Percentiles rank a stretch among this genome's conserved stretches.
phyloP scores from a whole-genome alignment of 2,329 filamentous ascomycete species.

The Cordyceps militaris region DNA sequence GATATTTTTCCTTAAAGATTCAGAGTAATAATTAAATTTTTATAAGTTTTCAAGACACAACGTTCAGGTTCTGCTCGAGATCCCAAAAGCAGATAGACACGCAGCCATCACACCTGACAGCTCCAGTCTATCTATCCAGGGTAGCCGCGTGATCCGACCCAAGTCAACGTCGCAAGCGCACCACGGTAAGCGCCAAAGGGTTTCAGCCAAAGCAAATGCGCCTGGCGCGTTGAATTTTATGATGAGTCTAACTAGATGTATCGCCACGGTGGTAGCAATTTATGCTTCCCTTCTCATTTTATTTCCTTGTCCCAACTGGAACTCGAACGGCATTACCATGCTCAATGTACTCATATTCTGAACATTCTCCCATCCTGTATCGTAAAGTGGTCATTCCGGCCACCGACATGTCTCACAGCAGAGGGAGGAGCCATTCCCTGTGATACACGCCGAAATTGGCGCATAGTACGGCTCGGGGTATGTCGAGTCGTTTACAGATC shows the following conservation, averaged over 20 bases:
- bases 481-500: constrained; percentile 43
- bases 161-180: background rate
- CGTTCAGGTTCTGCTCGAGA: too few species aligned
- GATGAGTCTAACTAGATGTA: constrained; percentile 11
- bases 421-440: background rate
- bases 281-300: constrained; percentile 11
- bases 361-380: constrained; percentile 14
- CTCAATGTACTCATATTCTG: constrained; percentile 4
- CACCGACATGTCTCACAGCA: background rate
- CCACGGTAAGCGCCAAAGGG: background rate
- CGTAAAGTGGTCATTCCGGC: constrained; percentile 12
- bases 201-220: constrained; percentile 3
- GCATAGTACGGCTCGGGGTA: constrained; percentile 14
- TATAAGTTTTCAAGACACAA: too few species aligned
- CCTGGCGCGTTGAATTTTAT: constrained; percentile 7
- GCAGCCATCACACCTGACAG: too few species aligned
- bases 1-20: too few species aligned
- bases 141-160: background rate
- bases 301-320: constrained; percentile 4
- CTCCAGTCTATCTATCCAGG: background rate
- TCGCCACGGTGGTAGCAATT: constrained; percentile 6
- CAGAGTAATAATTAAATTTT: too few species aligned
- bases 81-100: too few species aligned
- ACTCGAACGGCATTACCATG: constrained; percentile 9
- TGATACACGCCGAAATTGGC: background rate